Conservation (phyloP, 2,329 filamentous ascomycete species). For the Bipolaris zeicola region DNA sequence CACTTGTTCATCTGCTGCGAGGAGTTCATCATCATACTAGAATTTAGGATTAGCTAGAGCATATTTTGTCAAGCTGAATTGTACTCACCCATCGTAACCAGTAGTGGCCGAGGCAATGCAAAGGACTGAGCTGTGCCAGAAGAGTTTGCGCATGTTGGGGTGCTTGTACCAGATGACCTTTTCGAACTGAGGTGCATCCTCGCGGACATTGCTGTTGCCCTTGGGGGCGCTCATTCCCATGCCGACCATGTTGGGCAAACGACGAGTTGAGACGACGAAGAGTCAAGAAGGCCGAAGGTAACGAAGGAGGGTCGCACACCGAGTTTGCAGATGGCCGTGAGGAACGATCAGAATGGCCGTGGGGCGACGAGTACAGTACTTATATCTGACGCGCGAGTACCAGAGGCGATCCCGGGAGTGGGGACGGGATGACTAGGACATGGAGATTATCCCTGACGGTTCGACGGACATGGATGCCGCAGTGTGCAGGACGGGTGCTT, state of each 20-base stretch:
- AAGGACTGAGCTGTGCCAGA: constrained; percentile 58
- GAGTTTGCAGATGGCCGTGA: constrained; percentile 23
- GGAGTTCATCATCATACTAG: constrained; percentile 54
- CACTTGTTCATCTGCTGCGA: constrained; percentile 50
- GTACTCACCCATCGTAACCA: constrained; percentile 59
- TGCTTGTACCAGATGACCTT: constrained; percentile 60
- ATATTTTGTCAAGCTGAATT: background rate
- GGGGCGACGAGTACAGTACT: constrained; percentile 27
- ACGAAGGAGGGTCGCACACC: constrained; percentile 14
- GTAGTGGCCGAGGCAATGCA: constrained; percentile 63
- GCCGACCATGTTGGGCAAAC: constrained; percentile 17
- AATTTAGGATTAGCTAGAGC: constrained; percentile 3
- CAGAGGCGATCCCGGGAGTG: constrained; percentile 5
- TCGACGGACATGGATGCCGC: constrained; percentile 24
- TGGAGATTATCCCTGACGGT: constrained; percentile 12
- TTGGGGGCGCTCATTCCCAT: constrained; percentile 24
- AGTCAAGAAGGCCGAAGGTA: background rate
- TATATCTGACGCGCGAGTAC: constrained; percentile 18
- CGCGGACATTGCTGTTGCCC: constrained; percentile 44
- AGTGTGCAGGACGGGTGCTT: constrained; percentile 20
- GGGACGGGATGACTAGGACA: constrained; percentile 6
- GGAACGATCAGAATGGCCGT: constrained; percentile 12
- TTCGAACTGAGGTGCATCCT: constrained; percentile 58
- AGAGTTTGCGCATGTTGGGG: constrained; percentile 61
- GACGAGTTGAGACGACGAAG: background rate